These are phyloP conservation scores for Hansfordia pulvinata DNA, from an alignment of 2,329 filamentous ascomycete genomes.

Conservation along the genomic window DNA sequence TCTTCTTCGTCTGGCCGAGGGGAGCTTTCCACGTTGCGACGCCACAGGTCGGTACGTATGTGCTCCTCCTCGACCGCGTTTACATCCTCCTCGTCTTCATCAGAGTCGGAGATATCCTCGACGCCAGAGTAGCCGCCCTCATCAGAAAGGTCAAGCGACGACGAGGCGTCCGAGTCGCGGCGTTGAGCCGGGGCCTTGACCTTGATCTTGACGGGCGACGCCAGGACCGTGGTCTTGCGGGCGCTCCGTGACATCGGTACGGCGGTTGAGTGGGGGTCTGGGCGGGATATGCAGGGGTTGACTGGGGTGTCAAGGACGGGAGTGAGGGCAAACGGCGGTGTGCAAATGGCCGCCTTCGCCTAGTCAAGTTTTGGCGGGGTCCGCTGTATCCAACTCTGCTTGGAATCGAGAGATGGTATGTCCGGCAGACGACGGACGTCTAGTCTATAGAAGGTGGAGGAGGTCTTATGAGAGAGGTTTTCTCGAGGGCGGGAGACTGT, in stretches of 20 bases:
- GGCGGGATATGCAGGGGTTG: slow-evolving; percentile 13
- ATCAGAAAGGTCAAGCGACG: slow-evolving; percentile 48
- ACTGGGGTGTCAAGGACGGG: too few species aligned
- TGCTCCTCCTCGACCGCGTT: slow-evolving; percentile 66
- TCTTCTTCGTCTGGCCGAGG: slow-evolving; percentile 35
- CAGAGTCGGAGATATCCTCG: slow-evolving; percentile 63
- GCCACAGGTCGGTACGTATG: slow-evolving; percentile 39
- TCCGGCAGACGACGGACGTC: too few species aligned
- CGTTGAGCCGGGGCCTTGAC: slow-evolving; percentile 20
- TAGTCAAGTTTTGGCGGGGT: too few species aligned
- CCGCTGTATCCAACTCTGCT: too few species aligned
- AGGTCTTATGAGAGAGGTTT: too few species aligned
- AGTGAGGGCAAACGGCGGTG: too few species aligned
- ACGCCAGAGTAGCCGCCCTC: slow-evolving; percentile 60
- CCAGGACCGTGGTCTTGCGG: slow-evolving; percentile 30
- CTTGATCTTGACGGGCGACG: slow-evolving; percentile 25
- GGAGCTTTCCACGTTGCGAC: slow-evolving; percentile 23
- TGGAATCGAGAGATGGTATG: too few species aligned
- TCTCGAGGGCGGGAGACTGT: too few species aligned
- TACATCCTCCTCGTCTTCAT: slow-evolving; percentile 69
- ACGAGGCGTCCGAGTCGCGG: slow-evolving; percentile 36
- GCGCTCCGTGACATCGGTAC: slow-evolving; percentile 38
- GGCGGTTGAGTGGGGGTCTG: too few species aligned
- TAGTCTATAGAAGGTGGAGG: too few species aligned
- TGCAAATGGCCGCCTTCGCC: too few species aligned